Conservation (phyloP, 192 early-diverging fungal species). For the Entomortierella lignicola region DNA sequence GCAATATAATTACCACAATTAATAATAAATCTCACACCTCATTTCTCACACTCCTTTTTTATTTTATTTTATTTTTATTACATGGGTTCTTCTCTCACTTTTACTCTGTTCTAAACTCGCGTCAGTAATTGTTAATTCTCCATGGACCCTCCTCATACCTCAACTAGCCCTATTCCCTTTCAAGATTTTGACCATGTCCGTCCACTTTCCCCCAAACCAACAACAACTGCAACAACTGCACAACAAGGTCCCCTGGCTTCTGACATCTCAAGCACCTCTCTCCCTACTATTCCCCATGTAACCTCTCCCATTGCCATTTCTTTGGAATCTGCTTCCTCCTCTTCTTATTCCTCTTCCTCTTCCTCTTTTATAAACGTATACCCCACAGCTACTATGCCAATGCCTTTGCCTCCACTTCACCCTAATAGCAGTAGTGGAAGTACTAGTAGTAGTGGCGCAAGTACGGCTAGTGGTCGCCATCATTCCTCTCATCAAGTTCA, state of each 20-base stretch:
- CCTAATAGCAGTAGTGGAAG: not conserved
- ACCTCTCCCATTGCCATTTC: not conserved
- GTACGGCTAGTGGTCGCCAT: conserved; percentile 11
- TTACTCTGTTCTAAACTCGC: no score
- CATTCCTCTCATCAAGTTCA: conserved; percentile 10
- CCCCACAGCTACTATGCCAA: not conserved
- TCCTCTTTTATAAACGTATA: not conserved
- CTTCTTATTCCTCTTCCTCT: not conserved
- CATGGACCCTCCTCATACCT: conserved; percentile 1
- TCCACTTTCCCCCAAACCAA: not conserved
- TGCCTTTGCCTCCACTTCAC: not conserved
- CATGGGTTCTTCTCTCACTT: no score
- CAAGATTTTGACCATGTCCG: conserved; percentile 43
- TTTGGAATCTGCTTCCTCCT: not conserved
- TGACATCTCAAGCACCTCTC: not conserved
- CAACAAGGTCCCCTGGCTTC: not conserved
- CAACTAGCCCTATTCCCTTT: conserved; percentile 24
- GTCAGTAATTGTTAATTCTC: no score
- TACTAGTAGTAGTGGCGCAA: conserved; percentile 1
- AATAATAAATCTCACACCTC: no score
- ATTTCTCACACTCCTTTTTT: no score
- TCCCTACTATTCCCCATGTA: not conserved
- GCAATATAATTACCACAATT: no score
- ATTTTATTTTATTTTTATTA: no score
- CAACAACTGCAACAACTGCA: not conserved